Percentiles rank a stretch among this genome's conserved stretches.
Evolutionary conservation across 2,329 filamentous ascomycete genomes (phyloP).

Genomic region (Colletotrichum sp.): DNA sequence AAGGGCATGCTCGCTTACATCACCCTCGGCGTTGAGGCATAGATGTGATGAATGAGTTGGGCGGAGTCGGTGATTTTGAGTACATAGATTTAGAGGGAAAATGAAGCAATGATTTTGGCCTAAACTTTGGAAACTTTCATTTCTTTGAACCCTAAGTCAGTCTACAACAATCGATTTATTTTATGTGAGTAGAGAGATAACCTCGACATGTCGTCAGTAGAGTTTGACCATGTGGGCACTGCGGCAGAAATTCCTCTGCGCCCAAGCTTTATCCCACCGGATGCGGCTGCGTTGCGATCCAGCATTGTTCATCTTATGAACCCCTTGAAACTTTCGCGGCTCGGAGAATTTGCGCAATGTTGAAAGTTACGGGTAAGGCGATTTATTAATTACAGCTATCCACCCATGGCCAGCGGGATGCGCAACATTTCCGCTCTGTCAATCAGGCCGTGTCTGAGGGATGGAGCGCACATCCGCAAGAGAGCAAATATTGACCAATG

Average conservation of each 20-base stretch:
- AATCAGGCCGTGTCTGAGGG: neutral
- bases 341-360: neutral
- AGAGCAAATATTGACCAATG: neutral
- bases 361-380: neutral
- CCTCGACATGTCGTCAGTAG: neutral
- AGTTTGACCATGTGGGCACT: neutral
- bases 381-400: neutral
- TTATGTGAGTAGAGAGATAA: neutral
- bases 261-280: neutral
- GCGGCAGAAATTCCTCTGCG: neutral
- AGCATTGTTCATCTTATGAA: neutral
- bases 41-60: neutral
- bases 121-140: neutral
- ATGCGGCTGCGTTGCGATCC: neutral
- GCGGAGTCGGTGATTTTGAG: neutral
- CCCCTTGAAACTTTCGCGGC: neutral
- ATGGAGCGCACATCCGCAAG: neutral
- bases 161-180: neutral
- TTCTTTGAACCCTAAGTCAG: fast-evolving
- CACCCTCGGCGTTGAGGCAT: slow-evolving; percentile 7
- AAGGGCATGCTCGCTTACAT: slow-evolving; percentile 15
- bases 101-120: neutral
- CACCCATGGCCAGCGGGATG: neutral
- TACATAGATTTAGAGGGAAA: neutral
- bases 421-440: neutral